These are phyloP conservation scores for Paraleonurus japonicus DNA, from an alignment of 257 asterid species.

Conservation along the genomic window DNA sequence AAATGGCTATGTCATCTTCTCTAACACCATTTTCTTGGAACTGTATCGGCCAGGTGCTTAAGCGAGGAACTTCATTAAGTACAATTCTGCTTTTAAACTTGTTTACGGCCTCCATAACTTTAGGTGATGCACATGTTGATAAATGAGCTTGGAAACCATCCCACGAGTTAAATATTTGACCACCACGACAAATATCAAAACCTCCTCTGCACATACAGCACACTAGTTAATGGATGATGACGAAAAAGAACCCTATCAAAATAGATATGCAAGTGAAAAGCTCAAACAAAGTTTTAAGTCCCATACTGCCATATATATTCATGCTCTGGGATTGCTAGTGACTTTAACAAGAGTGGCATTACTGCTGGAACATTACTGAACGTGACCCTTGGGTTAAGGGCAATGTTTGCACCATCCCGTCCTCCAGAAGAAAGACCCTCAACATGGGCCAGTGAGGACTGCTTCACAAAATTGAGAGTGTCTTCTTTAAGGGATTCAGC, in stretches of 20 bases:
- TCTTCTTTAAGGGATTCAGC: constrained; percentile 44
- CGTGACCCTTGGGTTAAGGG: constrained; percentile 36
- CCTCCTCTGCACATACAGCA: constrained; percentile 63
- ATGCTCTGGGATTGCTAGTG: constrained; percentile 64
- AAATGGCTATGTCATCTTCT: constrained; percentile 77
- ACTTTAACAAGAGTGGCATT: constrained; percentile 41
- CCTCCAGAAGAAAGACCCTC: constrained; percentile 48
- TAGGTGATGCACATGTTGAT: constrained; percentile 72
- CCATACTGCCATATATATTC: constrained; percentile 88
- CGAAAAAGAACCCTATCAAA: constrained; percentile 19
- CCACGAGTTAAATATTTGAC: constrained; percentile 42
- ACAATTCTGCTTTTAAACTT: constrained; percentile 56
- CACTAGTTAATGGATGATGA: constrained; percentile 16
- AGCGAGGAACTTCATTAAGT: constrained; percentile 76
- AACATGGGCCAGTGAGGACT: constrained; percentile 30
- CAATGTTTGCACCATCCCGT: constrained; percentile 33
- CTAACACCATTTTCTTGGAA: constrained; percentile 79
- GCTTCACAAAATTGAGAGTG: constrained; percentile 35
- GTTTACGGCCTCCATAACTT: constrained; percentile 55
- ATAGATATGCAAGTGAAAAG: neutral
- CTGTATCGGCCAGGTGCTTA: constrained; percentile 80
- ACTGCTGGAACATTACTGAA: constrained; percentile 38
- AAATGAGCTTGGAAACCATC: constrained; percentile 92
- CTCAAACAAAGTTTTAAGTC: constrained; percentile 19
- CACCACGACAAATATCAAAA: constrained; percentile 64